These are phyloP conservation scores for Rheum nobile DNA, from an alignment of 148 eudicot genomes.

Conservation along the genomic window DNA sequence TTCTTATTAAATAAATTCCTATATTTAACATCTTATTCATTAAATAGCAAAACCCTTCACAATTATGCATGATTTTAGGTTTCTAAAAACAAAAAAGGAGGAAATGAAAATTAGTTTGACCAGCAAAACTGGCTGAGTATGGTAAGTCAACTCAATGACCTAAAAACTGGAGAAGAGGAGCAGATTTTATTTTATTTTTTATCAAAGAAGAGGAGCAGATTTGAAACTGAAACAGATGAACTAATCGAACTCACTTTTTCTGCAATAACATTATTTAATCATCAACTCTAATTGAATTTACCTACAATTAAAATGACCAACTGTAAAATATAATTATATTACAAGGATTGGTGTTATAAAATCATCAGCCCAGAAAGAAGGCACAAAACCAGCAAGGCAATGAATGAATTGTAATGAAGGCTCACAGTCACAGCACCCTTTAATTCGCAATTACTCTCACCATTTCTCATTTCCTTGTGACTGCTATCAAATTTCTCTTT, in stretches of 20 bases:
- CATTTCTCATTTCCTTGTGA: background rate
- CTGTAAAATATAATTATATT: background rate
- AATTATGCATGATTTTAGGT: no score
- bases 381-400: conserved; percentile 5
- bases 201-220: background rate
- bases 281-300: background rate
- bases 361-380: background rate
- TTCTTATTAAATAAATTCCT: no score
- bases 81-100: background rate
- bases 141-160: background rate
- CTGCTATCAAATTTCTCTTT: background rate
- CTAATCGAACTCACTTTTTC: background rate
- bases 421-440: conserved; percentile 9
- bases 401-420: conserved; percentile 3
- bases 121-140: background rate
- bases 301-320: background rate
- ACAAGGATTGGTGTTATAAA: background rate
- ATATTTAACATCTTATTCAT: no score
- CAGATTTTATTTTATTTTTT: no score
- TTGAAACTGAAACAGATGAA: background rate
- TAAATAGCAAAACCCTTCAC: no score
- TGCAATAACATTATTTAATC: background rate
- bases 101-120: background rate
- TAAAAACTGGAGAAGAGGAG: background rate
- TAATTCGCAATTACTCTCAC: conserved; percentile 3